Percentiles rank a stretch among this genome's conserved stretches.
These are phyloP conservation scores for Solanum rostratum DNA, from an alignment of 257 asterid species.

Conservation along the genomic window DNA sequence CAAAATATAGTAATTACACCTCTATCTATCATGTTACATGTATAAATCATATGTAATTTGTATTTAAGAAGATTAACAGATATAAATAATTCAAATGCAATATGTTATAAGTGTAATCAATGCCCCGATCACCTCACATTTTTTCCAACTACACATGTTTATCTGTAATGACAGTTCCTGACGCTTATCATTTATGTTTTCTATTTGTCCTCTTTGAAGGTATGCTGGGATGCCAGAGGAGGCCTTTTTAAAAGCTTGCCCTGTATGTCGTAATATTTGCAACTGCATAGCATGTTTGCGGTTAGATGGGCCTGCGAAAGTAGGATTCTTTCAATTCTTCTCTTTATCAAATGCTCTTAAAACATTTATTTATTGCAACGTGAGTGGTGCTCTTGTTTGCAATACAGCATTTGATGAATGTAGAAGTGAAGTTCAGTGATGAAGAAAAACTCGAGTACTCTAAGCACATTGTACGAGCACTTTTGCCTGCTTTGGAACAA, in stretches of 20 bases:
- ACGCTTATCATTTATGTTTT: neutral
- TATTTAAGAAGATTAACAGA: neutral
- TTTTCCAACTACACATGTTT: neutral
- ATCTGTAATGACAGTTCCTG: neutral
- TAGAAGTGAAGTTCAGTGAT: slow-evolving; percentile 11
- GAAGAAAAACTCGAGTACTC: slow-evolving; percentile 42
- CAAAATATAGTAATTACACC: neutral
- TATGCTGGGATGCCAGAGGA: slow-evolving; percentile 58
- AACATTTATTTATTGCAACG: neutral
- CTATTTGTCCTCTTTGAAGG: slow-evolving; percentile 24
- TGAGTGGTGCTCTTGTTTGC: neutral
- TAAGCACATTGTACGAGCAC: slow-evolving; percentile 39
- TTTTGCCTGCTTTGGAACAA: slow-evolving; percentile 62
- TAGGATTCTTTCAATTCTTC: slow-evolving; percentile 14
- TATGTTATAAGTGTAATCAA: neutral
- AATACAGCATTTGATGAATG: slow-evolving; percentile 29
- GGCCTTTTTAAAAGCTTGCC: slow-evolving; percentile 65
- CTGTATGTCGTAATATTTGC: slow-evolving; percentile 65
- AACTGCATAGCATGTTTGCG: slow-evolving; percentile 86
- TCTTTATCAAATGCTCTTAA: neutral
- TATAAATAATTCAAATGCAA: neutral
- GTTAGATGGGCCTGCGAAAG: slow-evolving; percentile 38
- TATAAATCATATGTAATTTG: neutral
- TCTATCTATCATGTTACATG: neutral
- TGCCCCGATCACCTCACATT: neutral